Conservation (phyloP, 2,329 filamentous ascomycete species). For the Arthrobotrys megalospora region DNA sequence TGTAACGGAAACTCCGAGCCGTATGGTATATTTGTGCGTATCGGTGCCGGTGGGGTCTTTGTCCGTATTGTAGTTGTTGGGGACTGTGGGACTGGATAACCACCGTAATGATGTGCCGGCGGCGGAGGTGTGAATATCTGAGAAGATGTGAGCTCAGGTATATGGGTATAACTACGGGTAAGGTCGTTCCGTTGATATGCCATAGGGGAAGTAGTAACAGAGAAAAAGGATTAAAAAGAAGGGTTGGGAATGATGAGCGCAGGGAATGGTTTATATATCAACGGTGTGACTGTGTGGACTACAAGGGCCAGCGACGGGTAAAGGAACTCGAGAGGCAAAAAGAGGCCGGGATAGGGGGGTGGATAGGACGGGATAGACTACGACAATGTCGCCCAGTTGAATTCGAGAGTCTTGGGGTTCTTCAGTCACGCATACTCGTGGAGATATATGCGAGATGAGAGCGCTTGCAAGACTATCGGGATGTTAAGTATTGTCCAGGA, state of each 20-base stretch:
- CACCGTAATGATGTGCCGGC: constrained; percentile 20
- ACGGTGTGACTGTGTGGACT: constrained; percentile 36
- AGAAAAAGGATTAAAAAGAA: constrained; percentile 31
- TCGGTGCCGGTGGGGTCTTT: constrained; percentile 58
- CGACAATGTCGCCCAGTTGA: constrained; percentile 46
- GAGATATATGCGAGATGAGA: constrained; percentile 60
- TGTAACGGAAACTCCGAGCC: constrained; percentile 37
- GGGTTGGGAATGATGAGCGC: constrained; percentile 18
- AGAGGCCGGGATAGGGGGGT: constrained; percentile 46
- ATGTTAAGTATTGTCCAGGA: constrained; percentile 34
- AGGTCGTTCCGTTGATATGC: constrained; percentile 60
- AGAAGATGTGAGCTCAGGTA: constrained; percentile 61
- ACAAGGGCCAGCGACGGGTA: constrained; percentile 45
- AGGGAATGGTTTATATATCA: constrained; percentile 56
- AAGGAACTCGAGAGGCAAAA: constrained; percentile 42
- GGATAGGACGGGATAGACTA: constrained; percentile 28
- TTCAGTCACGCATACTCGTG: constrained; percentile 57
- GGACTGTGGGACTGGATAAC: constrained; percentile 28
- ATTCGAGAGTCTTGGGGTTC: constrained; percentile 49
- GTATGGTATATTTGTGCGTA: constrained; percentile 58
- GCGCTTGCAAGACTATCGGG: constrained; percentile 54
- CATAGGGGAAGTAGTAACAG: constrained; percentile 49
- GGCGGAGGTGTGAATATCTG: constrained; percentile 52
- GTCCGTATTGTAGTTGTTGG: constrained; percentile 44
- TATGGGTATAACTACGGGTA: constrained; percentile 60